phyloP scores from a whole-genome alignment of 1,284 basidiomycete genomes.

The Heliocybe sulcata region DNA sequence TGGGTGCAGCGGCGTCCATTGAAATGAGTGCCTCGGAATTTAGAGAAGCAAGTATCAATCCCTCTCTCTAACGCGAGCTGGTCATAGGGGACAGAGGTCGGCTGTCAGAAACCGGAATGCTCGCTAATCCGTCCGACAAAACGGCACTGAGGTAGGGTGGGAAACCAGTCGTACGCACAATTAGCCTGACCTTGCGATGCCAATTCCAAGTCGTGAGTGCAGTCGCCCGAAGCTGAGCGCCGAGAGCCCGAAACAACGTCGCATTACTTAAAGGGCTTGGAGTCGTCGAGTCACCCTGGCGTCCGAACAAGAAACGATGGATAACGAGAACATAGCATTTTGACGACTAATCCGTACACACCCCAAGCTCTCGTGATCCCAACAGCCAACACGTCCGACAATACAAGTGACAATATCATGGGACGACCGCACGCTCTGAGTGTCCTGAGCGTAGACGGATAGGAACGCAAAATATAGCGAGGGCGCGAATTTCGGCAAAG shows the following conservation, averaged over 20 bases:
- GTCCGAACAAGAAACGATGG: background rate
- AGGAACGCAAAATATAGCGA: background rate
- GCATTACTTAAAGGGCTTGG: background rate
- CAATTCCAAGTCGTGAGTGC: too few species aligned
- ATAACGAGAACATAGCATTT: background rate
- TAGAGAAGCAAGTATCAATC: too few species aligned
- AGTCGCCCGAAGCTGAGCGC: too few species aligned
- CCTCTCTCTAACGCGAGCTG: too few species aligned
- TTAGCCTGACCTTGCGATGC: too few species aligned
- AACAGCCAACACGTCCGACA: background rate
- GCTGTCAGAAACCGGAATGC: too few species aligned
- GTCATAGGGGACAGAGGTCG: too few species aligned
- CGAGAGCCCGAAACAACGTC: background rate
- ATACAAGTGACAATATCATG: background rate
- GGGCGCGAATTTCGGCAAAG: background rate
- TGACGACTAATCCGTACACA: background rate
- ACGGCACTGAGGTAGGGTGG: too few species aligned
- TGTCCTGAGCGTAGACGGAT: background rate
- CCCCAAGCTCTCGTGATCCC: background rate
- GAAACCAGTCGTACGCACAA: too few species aligned
- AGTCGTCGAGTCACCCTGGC: background rate
- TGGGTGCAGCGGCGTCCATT: background rate
- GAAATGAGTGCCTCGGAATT: too few species aligned
- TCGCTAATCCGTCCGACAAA: too few species aligned
- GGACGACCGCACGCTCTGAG: background rate